A percentile compares a stretch with the other conserved stretches of the same genome.
phyloP scores from a whole-genome alignment of 106 monocot genomes.

The Apostasia ramifera region DNA sequence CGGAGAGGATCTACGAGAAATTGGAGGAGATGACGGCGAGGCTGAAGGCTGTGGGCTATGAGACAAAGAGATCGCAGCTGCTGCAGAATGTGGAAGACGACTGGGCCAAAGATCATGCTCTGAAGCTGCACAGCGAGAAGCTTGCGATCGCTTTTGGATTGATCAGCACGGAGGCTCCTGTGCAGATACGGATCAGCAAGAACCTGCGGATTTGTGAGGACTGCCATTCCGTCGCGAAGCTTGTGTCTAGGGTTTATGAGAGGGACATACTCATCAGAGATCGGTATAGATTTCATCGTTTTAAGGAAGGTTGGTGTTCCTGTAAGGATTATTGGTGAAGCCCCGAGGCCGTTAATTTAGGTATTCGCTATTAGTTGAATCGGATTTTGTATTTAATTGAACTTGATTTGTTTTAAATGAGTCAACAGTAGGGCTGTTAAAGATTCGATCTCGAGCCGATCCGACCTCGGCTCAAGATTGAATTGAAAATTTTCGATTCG shows the following conservation, averaged over 20 bases:
- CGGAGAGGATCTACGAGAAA: conserved; percentile 22
- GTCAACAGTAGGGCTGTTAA: too few relatives aligned
- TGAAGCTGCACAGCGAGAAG: conserved; percentile 38
- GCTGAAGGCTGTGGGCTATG: conserved; percentile 22
- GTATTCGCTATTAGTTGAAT: too few relatives aligned
- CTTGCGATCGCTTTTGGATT: conserved; percentile 36
- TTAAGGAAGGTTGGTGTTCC: conserved; percentile 24
- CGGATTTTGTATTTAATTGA: too few relatives aligned
- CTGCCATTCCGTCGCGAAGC: conserved; percentile 28
- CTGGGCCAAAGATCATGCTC: conserved; percentile 19
- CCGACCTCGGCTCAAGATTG: too few relatives aligned
- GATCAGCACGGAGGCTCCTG: neutral
- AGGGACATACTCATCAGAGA: conserved; percentile 35
- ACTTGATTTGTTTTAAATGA: too few relatives aligned
- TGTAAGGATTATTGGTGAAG: conserved; percentile 38
- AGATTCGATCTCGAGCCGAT: too few relatives aligned
- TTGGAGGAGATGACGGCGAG: conserved; percentile 23
- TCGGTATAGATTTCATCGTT: conserved; percentile 36
- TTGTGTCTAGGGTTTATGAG: conserved; percentile 22
- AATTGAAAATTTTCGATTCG: too few relatives aligned
- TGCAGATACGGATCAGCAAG: conserved; percentile 23
- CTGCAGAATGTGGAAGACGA: conserved; percentile 40
- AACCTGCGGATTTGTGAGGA: conserved; percentile 37
- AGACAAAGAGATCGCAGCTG: conserved; percentile 15
- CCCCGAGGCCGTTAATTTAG: too few relatives aligned